Evolutionary conservation across 1,284 basidiomycete species (phyloP).

Genomic region (Fomitopsis schrenkii): DNA sequence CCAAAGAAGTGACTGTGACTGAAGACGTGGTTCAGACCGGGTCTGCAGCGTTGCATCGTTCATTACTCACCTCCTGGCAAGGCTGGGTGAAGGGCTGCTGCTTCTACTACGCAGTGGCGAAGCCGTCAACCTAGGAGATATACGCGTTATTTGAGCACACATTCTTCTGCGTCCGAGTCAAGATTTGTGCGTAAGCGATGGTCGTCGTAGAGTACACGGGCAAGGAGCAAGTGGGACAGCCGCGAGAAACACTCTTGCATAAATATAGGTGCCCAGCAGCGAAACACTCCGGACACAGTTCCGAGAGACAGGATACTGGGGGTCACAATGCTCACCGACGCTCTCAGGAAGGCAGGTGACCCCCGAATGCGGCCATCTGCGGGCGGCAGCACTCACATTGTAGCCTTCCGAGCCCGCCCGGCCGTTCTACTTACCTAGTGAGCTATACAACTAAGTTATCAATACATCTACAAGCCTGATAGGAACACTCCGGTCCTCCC

Average conservation of each 20-base stretch:
- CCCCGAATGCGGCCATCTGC: neutral
- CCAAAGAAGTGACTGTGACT: constrained; percentile 58
- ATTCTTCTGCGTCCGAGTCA: neutral
- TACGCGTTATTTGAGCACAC: neutral
- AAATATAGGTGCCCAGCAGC: neutral
- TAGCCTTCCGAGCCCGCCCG: neutral
- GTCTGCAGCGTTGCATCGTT: neutral
- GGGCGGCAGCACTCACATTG: neutral
- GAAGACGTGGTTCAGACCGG: neutral
- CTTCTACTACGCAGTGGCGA: neutral
- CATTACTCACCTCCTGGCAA: neutral
- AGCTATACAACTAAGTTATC: too few species aligned
- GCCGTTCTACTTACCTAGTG: too few species aligned
- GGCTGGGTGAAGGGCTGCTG: neutral
- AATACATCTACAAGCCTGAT: too few species aligned
- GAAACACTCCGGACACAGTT: neutral
- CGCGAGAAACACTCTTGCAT: neutral
- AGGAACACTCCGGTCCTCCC: neutral
- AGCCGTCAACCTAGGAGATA: neutral
- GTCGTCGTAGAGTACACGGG: neutral
- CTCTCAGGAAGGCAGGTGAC: neutral
- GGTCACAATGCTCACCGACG: neutral
- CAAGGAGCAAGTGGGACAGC: neutral
- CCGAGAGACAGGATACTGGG: neutral
- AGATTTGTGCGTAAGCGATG: too few species aligned